Evolutionary conservation across 2,329 filamentous ascomycete species (phyloP).

Genomic region (Setomelanomma holmii): DNA sequence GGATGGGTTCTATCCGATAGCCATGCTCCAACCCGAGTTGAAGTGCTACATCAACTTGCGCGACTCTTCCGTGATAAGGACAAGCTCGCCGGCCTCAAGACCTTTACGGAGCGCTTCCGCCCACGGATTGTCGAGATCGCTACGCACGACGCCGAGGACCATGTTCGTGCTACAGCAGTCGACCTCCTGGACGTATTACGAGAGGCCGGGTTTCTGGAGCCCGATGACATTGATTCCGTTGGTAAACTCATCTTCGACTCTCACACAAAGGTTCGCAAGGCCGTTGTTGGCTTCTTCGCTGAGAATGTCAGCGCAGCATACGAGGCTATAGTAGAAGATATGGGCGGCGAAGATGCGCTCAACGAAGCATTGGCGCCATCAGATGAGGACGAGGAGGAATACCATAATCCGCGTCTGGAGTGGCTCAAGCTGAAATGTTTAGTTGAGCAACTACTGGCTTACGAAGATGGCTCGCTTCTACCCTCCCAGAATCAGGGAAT

Average conservation of each 20-base stretch:
- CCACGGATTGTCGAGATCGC: slow-evolving; percentile 91
- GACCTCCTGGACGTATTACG: slow-evolving; percentile 83
- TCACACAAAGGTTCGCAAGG: slow-evolving; percentile 83
- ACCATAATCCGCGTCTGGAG: slow-evolving; percentile 75
- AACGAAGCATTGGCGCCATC: slow-evolving; percentile 75
- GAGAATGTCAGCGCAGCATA: slow-evolving; percentile 85
- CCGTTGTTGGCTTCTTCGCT: slow-evolving; percentile 88
- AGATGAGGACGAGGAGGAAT: slow-evolving; percentile 76
- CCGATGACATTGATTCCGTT: slow-evolving; percentile 86
- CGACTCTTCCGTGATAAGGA: slow-evolving; percentile 81
- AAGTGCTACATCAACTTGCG: slow-evolving; percentile 83
- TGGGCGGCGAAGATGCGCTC: slow-evolving; percentile 79
- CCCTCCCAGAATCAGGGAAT: slow-evolving; percentile 56
- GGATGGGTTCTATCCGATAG: slow-evolving; percentile 95
- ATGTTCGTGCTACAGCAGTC: slow-evolving; percentile 80
- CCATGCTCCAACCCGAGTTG: slow-evolving; percentile 75
- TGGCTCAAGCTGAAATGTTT: slow-evolving; percentile 95
- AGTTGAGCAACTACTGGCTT: slow-evolving; percentile 80
- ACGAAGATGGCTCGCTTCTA: slow-evolving; percentile 69
- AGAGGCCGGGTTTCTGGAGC: slow-evolving; percentile 85
- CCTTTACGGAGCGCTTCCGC: slow-evolving; percentile 93
- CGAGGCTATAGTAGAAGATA: slow-evolving; percentile 79
- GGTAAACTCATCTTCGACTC: slow-evolving; percentile 89
- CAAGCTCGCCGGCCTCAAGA: slow-evolving; percentile 77
- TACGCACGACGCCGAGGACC: slow-evolving; percentile 79